Evolutionary conservation across 345 rosid genomes (phyloP), one percentile per base, ranked within the genome.

Genomic region (Excoecaria agallocha): DNA sequence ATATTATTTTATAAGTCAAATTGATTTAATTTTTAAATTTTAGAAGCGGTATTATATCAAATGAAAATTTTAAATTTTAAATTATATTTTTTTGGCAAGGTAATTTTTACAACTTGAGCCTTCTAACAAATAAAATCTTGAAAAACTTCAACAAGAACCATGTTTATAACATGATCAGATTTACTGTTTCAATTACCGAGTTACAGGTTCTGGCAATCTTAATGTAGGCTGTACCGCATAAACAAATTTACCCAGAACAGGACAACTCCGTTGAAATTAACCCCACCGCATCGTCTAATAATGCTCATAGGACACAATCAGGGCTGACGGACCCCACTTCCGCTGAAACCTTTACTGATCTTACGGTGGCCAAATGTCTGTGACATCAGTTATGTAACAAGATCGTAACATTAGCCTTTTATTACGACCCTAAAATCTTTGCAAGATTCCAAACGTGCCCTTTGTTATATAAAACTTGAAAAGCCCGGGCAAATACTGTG

Each of bases 401-500:
- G 6, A 0, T 8, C 4, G 70, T 67, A 49, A 22, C 1, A 24
- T 0, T 25, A 66, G 52, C 30, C 1, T 48, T 67, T 48, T 19
- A 20, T 24, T 6, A 19, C 24, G 8, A 20, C 56, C 73, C 43
- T 60, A 25, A 59, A 25, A 30, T 30, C 58, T 59, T 17, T 25
- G 12, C 30, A 30, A 49, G 75, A 72, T 60, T 48, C 68, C 68
- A 30, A 48, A 49, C 58, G 57, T 25, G 68, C 56, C 56, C 17
- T 30, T 7, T 4, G 46, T 46, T 68, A 16, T 68, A 72, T 60
- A 22, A 73, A 62, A 24, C 62, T 63, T 30, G 17, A 50, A 62
- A 43, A 74, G 70, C 77, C 77, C 77, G 77, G 77, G 71, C 70
- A 74, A 65, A 67, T 67, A 12, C 70, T 67, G 70, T 48, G 55